Conservation (phyloP, 257 asterid genomes). For the Leonotis leonurus region DNA sequence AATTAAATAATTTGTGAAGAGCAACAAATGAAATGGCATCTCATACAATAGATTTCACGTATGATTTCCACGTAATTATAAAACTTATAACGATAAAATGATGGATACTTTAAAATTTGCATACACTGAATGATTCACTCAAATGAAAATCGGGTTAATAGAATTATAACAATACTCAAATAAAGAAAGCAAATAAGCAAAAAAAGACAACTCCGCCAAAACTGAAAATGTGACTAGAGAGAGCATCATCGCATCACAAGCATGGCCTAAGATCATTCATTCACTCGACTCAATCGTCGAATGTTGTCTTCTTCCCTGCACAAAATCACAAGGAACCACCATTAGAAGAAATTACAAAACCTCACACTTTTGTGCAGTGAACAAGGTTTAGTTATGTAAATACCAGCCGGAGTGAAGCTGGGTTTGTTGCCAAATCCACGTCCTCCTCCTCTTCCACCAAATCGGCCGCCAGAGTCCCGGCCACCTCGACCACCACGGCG, state of each 20-base stretch:
- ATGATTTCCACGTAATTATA: too few relatives aligned
- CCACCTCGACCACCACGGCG: neutral
- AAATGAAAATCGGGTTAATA: too few relatives aligned
- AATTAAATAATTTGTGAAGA: too few relatives aligned
- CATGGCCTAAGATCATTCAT: neutral
- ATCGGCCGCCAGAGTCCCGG: neutral
- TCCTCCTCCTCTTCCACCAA: slow-evolving; percentile 35
- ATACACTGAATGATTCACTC: too few relatives aligned
- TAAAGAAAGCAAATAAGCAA: neutral
- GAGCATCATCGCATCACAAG: too few relatives aligned
- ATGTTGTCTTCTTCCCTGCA: slow-evolving; percentile 19
- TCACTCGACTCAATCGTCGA: slow-evolving; percentile 12
- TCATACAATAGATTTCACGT: too few relatives aligned
- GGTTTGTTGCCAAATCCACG: slow-evolving; percentile 36
- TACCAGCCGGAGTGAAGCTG: slow-evolving; percentile 38
- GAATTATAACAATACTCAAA: neutral
- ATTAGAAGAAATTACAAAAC: neutral
- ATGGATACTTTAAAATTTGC: too few relatives aligned
- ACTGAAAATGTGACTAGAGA: neutral
- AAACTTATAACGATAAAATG: too few relatives aligned
- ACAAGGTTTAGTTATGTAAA: neutral
- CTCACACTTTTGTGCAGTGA: too few relatives aligned
- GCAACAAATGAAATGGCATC: too few relatives aligned
- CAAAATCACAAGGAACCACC: neutral
- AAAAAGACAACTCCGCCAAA: neutral